Percentiles rank a stretch among this genome's conserved stretches.
These are phyloP conservation scores for Beauveria asiatica DNA, from an alignment of 2,329 filamentous ascomycete species.

Conservation along the genomic window DNA sequence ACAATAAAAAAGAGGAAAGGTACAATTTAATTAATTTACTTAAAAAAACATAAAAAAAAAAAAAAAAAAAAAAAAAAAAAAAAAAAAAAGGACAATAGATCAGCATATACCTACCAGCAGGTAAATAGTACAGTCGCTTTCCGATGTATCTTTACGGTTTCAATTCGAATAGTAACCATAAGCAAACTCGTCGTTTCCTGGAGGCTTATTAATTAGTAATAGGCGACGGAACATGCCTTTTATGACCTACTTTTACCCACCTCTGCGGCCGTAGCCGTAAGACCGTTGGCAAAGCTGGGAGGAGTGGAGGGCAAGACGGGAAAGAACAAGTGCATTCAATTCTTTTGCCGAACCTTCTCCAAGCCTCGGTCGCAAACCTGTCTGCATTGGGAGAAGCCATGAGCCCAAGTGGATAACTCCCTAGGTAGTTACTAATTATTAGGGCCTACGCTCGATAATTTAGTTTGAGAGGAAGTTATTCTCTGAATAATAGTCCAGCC, in stretches of 20 bases:
- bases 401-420: neutral
- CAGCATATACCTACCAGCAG: neutral
- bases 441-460: neutral
- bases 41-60: no score
- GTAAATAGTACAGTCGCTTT: no score
- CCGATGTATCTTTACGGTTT: no score
- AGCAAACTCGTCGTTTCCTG: neutral
- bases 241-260: neutral
- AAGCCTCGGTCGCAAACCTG: neutral
- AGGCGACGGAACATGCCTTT: neutral
- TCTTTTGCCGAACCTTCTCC: neutral
- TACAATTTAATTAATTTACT: no score
- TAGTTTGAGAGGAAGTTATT: neutral
- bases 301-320: neutral
- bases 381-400: neutral
- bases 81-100: neutral
- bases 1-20: no score
- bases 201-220: neutral
- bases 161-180: neutral
- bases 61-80: no score
- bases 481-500: no score
- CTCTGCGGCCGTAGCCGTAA: neutral
- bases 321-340: neutral
- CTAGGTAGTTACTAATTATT: no score
- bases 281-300: neutral